Percentiles rank a stretch among this genome's conserved stretches.
phyloP scores from a whole-genome alignment of 306 rosid species.

The Vigna trinervia region DNA sequence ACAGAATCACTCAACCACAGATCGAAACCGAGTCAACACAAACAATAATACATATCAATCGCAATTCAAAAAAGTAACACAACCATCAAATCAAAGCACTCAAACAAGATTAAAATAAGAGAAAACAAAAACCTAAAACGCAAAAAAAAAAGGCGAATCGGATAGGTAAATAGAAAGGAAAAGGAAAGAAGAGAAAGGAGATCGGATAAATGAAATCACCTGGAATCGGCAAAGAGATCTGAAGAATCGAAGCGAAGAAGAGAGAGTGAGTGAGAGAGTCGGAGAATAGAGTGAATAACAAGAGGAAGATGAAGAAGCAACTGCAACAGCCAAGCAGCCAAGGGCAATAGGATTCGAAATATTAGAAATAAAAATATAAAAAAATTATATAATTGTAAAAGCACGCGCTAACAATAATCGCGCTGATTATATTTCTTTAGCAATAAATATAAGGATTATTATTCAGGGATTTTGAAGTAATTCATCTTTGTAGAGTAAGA shows the following conservation, averaged over 20 bases:
- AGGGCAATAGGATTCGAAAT: slow-evolving; percentile 47
- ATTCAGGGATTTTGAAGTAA: neutral
- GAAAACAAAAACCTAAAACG: slow-evolving; percentile 37
- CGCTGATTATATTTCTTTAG: neutral
- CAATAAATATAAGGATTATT: neutral
- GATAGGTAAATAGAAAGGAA: neutral
- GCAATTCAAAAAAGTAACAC: slow-evolving; percentile 17
- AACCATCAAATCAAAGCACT: slow-evolving; percentile 28
- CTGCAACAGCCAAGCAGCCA: slow-evolving; percentile 46
- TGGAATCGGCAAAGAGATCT: slow-evolving; percentile 47
- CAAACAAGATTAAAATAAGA: slow-evolving; percentile 16
- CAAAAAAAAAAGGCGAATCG: slow-evolving; percentile 29
- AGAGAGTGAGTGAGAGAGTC: slow-evolving; percentile 42
- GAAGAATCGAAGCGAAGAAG: slow-evolving; percentile 26
- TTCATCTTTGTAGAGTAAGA: neutral
- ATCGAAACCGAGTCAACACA: slow-evolving; percentile 46
- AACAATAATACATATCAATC: slow-evolving; percentile 40
- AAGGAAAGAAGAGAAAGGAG: neutral
- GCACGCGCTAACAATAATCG: slow-evolving; percentile 5
- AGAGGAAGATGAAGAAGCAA: slow-evolving; percentile 16
- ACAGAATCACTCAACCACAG: slow-evolving; percentile 40
- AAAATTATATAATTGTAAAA: neutral
- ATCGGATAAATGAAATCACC: slow-evolving; percentile 43
- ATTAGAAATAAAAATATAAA: slow-evolving; percentile 26
- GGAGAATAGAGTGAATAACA: slow-evolving; percentile 21